phyloP scores from a whole-genome alignment of 2,329 filamentous ascomycete species.

The Apiospora phragmitis region DNA sequence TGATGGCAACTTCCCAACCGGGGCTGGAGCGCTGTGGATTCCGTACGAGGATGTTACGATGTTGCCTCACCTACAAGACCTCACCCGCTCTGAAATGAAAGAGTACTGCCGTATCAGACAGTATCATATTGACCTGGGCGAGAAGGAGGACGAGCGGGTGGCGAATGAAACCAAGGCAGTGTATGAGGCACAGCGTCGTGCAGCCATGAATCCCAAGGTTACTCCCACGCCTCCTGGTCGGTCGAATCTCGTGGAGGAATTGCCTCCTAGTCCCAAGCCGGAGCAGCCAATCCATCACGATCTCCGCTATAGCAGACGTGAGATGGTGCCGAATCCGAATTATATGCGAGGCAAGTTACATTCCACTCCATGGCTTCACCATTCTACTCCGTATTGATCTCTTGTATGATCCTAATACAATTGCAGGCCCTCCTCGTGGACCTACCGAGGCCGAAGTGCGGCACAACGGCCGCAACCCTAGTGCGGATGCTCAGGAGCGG shows the following conservation, averaged over 20 bases:
- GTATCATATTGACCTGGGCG: slow-evolving; percentile 55
- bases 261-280: slow-evolving; percentile 17
- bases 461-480: slow-evolving; percentile 33
- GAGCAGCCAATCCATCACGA: slow-evolving; percentile 28
- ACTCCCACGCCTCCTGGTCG: slow-evolving; percentile 16
- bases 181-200: slow-evolving; percentile 48
- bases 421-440: slow-evolving; percentile 29
- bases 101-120: slow-evolving; percentile 65
- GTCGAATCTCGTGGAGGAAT: slow-evolving; percentile 21
- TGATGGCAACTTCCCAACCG: slow-evolving; percentile 60
- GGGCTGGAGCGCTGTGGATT: slow-evolving; percentile 63
- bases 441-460: slow-evolving; percentile 38
- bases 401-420: background rate
- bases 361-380: background rate
- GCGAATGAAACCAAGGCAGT: slow-evolving; percentile 55
- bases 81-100: slow-evolving; percentile 59
- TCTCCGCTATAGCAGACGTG: slow-evolving; percentile 44
- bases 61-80: slow-evolving; percentile 52
- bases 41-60: slow-evolving; percentile 62
- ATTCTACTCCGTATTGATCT: background rate
- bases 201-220: slow-evolving; percentile 32
- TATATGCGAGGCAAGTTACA: slow-evolving; percentile 23
- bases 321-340: slow-evolving; percentile 29
- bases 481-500: slow-evolving; percentile 42
- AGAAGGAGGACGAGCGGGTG: slow-evolving; percentile 46